phyloP scores from a whole-genome alignment of 2,329 filamentous ascomycete species.

The Lithohypha guttulata region DNA sequence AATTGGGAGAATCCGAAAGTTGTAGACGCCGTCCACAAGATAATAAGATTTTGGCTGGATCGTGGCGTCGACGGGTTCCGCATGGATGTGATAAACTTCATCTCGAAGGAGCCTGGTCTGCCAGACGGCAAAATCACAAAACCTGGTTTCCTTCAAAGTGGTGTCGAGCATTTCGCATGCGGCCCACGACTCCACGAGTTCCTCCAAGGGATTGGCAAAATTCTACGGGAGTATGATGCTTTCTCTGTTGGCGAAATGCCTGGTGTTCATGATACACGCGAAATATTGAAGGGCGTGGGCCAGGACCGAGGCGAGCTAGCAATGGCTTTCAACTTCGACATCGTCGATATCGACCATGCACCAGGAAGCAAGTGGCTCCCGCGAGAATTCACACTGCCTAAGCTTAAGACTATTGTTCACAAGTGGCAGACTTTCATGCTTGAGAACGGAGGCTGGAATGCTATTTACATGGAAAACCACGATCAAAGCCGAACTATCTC shows the following conservation, averaged over 20 bases:
- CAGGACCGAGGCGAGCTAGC: constrained; percentile 46
- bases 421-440: constrained; percentile 43
- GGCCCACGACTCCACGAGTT: constrained; percentile 60
- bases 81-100: constrained; percentile 58
- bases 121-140: constrained; percentile 37
- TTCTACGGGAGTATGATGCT: constrained; percentile 51
- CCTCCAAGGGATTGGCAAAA: constrained; percentile 48
- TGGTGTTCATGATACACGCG: constrained; percentile 46
- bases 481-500: constrained; percentile 49
- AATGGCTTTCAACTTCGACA: constrained; percentile 61
- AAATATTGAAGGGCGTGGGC: constrained; percentile 51
- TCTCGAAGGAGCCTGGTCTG: constrained; percentile 45
- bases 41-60: constrained; percentile 64
- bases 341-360: constrained; percentile 51
- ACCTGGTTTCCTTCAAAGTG: constrained; percentile 39
- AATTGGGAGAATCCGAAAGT: constrained; percentile 63
- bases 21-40: constrained; percentile 53
- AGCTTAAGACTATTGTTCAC: constrained; percentile 39
- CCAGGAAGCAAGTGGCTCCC: constrained; percentile 40
- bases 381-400: constrained; percentile 35
- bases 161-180: constrained; percentile 50
- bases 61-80: constrained; percentile 59
- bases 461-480: constrained; percentile 54
- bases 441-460: constrained; percentile 44
- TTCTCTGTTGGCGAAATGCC: constrained; percentile 63